Conservation (phyloP, 768 basidiomycete species). For the Boletus sensibilis region DNA sequence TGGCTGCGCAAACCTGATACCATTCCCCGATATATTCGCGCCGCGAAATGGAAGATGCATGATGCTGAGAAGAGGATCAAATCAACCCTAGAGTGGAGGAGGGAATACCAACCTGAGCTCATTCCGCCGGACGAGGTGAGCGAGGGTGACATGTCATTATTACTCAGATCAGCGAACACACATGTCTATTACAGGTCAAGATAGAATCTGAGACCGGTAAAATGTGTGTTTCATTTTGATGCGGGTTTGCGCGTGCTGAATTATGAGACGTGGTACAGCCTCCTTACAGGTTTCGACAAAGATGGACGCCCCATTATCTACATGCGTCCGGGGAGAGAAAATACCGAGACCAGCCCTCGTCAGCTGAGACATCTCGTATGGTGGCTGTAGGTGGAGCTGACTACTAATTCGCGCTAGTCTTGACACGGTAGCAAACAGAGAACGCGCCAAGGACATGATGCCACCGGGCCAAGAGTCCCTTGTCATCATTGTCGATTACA, state of each 20-base stretch:
- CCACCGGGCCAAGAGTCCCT: conserved; percentile 81
- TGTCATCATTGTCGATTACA: conserved; percentile 85
- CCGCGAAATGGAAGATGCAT: conserved; percentile 77
- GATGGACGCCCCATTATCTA: conserved; percentile 88
- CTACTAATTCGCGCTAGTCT: not conserved
- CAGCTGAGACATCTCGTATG: conserved; percentile 86
- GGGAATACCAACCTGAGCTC: conserved; percentile 82
- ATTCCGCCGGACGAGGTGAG: conserved; percentile 73
- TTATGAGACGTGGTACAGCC: conserved; percentile 39
- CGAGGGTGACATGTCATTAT: not conserved
- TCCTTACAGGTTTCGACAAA: conserved; percentile 81
- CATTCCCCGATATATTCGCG: conserved; percentile 72
- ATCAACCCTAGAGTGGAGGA: conserved; percentile 78
- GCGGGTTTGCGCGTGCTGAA: not conserved
- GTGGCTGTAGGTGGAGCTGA: conserved; percentile 60
- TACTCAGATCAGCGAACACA: not conserved
- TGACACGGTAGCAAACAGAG: conserved; percentile 43
- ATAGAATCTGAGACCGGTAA: conserved; percentile 85
- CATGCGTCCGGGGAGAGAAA: conserved; percentile 86
- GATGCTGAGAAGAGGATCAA: conserved; percentile 79
- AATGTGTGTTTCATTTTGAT: conserved; percentile 53
- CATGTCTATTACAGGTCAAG: conserved; percentile 43
- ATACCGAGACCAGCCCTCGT: conserved; percentile 72
- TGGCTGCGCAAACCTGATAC: conserved; percentile 74
- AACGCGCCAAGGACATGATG: conserved; percentile 88